A percentile compares a stretch with the other conserved stretches of the same genome.
phyloP scores from a whole-genome alignment of 768 basidiomycete species.

The Baorangia bicolor region DNA sequence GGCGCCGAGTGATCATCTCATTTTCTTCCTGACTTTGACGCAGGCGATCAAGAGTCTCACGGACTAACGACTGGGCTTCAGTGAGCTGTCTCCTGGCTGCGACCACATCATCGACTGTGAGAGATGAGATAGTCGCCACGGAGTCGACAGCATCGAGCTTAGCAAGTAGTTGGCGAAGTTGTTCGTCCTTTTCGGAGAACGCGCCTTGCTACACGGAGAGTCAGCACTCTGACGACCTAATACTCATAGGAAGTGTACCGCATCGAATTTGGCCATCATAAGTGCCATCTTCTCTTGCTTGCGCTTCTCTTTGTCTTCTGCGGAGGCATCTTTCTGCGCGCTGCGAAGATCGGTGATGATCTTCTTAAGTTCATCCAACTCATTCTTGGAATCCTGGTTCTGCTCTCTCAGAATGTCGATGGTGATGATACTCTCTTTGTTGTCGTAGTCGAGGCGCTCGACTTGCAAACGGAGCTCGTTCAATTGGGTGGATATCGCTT shows the following conservation, averaged over 20 bases:
- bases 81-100: slow-evolving; percentile 84
- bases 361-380: slow-evolving; percentile 87
- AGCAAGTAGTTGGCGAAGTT: slow-evolving; percentile 76
- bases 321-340: slow-evolving; percentile 79
- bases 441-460: slow-evolving; percentile 91
- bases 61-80: slow-evolving; percentile 81
- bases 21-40: slow-evolving; percentile 91
- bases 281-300: slow-evolving; percentile 99
- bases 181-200: slow-evolving; percentile 94
- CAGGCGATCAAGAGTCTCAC: slow-evolving; percentile 88
- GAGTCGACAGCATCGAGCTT: slow-evolving; percentile 84
- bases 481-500: slow-evolving; percentile 88
- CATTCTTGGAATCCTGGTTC: slow-evolving; percentile 79
- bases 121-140: slow-evolving; percentile 47
- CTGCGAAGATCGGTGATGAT: slow-evolving; percentile 75
- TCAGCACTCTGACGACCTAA: not conserved
- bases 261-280: slow-evolving; percentile 99
- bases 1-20: slow-evolving; percentile 75
- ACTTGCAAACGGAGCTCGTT: slow-evolving; percentile 91
- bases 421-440: slow-evolving; percentile 90
- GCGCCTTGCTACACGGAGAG: slow-evolving; percentile 67
- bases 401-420: slow-evolving; percentile 96
- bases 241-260: slow-evolving; percentile 50
- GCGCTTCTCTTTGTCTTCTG: slow-evolving; percentile 97
- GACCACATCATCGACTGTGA: slow-evolving; percentile 76